Conservation (phyloP, 306 rosid genomes). For the Parietaria judaica region DNA sequence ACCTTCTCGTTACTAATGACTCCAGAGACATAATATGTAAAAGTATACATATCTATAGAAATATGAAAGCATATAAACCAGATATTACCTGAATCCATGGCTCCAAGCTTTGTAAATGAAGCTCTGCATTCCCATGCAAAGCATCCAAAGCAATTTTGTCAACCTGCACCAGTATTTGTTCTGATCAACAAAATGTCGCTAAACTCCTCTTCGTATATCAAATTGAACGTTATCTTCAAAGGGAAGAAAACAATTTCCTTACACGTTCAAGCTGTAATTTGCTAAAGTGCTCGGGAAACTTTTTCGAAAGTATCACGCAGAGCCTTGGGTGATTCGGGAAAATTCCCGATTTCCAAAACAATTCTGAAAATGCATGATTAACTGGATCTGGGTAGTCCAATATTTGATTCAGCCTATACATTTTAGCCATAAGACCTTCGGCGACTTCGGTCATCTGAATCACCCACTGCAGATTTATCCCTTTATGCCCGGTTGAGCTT, state of each 20-base stretch:
- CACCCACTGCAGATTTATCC: constrained; percentile 86
- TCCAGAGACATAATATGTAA: background rate
- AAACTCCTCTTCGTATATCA: background rate
- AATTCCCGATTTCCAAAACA: constrained; percentile 90
- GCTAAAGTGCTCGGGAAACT: constrained; percentile 94
- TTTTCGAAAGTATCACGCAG: constrained; percentile 80
- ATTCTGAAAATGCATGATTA: constrained; percentile 67
- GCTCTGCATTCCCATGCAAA: constrained; percentile 82
- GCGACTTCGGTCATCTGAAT: constrained; percentile 87
- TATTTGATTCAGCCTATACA: constrained; percentile 88
- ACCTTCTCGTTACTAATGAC: background rate
- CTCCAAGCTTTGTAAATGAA: constrained; percentile 83
- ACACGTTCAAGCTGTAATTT: constrained; percentile 95
- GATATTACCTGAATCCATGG: constrained; percentile 91
- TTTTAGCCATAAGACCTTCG: constrained; percentile 96
- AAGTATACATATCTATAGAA: background rate
- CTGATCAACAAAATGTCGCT: constrained; percentile 17
- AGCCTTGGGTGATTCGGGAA: constrained; percentile 81
- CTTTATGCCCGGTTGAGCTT: constrained; percentile 53
- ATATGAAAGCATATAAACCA: constrained; percentile 1
- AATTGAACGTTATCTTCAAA: background rate
- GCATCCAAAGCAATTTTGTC: constrained; percentile 86
- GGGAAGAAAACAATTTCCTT: constrained; percentile 34
- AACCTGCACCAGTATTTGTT: constrained; percentile 50
- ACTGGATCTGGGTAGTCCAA: constrained; percentile 94